Evolutionary conservation across 73 alveolate species (phyloP).

Genomic region (Effrenium voratum): DNA sequence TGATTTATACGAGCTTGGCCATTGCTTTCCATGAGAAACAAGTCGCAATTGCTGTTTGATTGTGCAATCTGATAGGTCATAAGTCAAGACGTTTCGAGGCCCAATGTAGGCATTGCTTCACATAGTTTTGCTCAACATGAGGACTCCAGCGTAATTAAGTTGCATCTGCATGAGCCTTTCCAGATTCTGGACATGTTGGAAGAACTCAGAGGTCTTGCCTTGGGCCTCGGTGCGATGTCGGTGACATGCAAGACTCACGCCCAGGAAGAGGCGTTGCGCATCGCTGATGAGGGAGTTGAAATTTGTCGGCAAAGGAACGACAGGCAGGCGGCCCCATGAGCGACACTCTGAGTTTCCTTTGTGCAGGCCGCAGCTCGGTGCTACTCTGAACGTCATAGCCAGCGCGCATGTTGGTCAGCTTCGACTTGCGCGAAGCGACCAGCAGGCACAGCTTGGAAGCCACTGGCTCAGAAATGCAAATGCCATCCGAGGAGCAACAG

Average conservation of each 20-base stretch:
- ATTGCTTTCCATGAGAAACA: not conserved
- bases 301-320: constrained; percentile 45
- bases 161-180: too few relatives aligned
- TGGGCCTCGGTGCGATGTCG: too few relatives aligned
- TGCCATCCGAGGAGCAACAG: constrained; percentile 58
- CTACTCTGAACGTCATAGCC: constrained; percentile 61
- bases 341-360: not conserved
- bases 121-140: too few relatives aligned
- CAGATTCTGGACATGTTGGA: too few relatives aligned
- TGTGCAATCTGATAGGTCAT: too few relatives aligned
- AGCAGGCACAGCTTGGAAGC: constrained; percentile 26
- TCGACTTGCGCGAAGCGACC: constrained; percentile 74
- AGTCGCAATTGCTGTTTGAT: too few relatives aligned
- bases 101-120: too few relatives aligned
- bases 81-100: too few relatives aligned
- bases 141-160: too few relatives aligned
- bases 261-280: constrained; percentile 77
- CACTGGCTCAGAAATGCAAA: not conserved
- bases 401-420: constrained; percentile 76
- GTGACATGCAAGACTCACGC: too few relatives aligned
- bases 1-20: too few relatives aligned
- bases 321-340: constrained; percentile 14
- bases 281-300: constrained; percentile 65
- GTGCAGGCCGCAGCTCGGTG: constrained; percentile 51
- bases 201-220: too few relatives aligned